Base-by-base conservation (phyloP, 1,284 basidiomycete species). In the Ustilago cynodontis region DNA sequence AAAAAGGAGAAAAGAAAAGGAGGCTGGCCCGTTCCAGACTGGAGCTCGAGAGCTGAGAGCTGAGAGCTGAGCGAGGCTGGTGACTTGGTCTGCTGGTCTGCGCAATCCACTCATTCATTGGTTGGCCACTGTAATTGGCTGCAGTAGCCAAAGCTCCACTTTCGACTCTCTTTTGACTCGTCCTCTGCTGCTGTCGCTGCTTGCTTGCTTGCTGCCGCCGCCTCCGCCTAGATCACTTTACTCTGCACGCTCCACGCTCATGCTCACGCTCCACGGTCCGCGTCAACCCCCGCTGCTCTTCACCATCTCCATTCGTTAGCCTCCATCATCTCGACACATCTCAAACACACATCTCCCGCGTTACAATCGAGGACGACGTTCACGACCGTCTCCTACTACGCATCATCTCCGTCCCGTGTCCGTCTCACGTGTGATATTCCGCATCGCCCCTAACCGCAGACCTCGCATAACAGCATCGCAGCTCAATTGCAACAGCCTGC, bases 211-310 rank as follows among this genome's bases (percentile, higher is more conserved):
- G 39, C 39, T 41, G 39, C 39, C 13, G 13, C 43, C 16, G n/a
- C 11, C 43, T 16, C 13, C 22, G n/a, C 22, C n/a, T 24, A 50
- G 59, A 53, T 61, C 60, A 55, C 59, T 29, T 29, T 45, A 60
- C 70, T 66, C 59, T 66, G 64, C 64, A 66, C 70, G 55, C 61
- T 64, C 59, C 70, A 65, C 67, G 67, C 59, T 58, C 56, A 53
- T 14, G 11, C 10, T 39, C 13, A 59, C 66, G 60, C 58, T 71
- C 67, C 55, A 59, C 67, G 59, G 24, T 29, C 47, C 35, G 35
- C 49, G 35, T 54, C 29, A 59, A 26, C 29, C 35, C 51, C 24
- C 60, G 47, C 39, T 50, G 43, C 31, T 10, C 58, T 35, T 59
- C 45, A 18, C 47, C 58, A 60, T 60, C 58, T 41, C 26, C 49